phyloP scores from a whole-genome alignment of 495 filamentous ascomycete species.

The Annulohypoxylon moriforme region DNA sequence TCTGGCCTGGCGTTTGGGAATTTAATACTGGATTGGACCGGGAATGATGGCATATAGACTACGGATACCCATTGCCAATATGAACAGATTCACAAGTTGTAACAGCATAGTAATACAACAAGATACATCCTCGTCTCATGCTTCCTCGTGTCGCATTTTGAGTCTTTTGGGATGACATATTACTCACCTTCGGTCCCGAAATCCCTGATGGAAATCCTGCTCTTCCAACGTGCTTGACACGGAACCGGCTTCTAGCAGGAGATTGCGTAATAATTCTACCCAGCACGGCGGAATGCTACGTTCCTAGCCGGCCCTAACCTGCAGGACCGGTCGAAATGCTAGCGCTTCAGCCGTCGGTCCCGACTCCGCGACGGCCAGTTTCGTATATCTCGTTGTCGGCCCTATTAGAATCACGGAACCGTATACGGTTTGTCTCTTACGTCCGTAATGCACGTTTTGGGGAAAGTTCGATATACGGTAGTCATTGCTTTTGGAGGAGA shows the following conservation, averaged over 20 bases:
- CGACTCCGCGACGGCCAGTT: background rate
- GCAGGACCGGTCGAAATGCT: background rate
- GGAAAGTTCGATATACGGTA: too few relatives aligned
- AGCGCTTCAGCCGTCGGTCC: background rate
- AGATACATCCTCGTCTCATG: background rate
- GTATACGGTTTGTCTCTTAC: background rate
- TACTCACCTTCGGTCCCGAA: slow-evolving; percentile 2
- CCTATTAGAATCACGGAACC: background rate
- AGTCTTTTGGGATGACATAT: background rate
- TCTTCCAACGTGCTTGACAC: background rate
- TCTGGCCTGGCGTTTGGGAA: slow-evolving; percentile 32
- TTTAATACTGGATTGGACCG: slow-evolving; percentile 7
- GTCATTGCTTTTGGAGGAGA: background rate
- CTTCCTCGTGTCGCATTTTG: background rate
- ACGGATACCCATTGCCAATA: slow-evolving; percentile 40
- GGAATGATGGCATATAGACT: slow-evolving; percentile 38
- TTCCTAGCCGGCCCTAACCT: background rate
- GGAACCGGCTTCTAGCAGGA: background rate
- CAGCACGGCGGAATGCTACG: background rate
- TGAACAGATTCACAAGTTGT: slow-evolving; percentile 16
- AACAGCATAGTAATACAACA: slow-evolving; percentile 9
- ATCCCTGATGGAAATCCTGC: background rate
- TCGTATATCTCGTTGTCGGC: background rate
- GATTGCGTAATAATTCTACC: background rate
- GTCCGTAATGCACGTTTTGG: background rate